Evolutionary conservation across 331 rosid species (phyloP), one percentile per base, ranked within the genome.

Genomic region (Pyracantha coccinea): DNA sequence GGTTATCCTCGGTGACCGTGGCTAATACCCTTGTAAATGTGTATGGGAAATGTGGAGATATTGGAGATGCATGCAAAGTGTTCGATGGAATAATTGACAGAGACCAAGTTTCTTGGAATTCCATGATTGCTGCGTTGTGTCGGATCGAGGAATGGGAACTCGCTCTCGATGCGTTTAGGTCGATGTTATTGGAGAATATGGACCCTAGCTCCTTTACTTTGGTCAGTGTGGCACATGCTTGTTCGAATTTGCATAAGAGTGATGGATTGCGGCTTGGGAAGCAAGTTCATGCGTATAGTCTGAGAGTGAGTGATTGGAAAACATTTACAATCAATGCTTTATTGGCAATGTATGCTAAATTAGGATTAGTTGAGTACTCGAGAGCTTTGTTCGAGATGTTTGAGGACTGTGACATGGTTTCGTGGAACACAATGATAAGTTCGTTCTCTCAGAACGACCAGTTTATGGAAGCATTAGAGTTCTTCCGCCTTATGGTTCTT

Each of bases 71-170:
- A 0, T 75, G 55, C 76, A 80, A 73, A 38, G 86, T 88, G 87
- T 92, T 92, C 33, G 89, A 90, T 14, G 66, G 58, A 88, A 90
- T 90, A 1, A 0, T 79, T 32, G 82, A 81, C 1, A 87, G 85
- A 32, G 97, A 92, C 28, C 82, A 88, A 20, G 92, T 92, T 31
- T 92, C 97, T 1, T 92, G 97, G 96, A 92, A 92, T 67, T 88
- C 94, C 8, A 84, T 90, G 83, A 90, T 92, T 13, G 88, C 90
- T 6, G 74, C 90, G 0, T 41, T 85, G 41, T 90, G 94, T 67
- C 86, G 88, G 35, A 83, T 83, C 14, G 83, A 86, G 86, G 89
- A 90, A 66, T 90, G 97, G 96, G 92, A 83, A 16, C 77, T 85
- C n/a, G 85, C 96, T 38, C 47, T 92, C 4, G 87, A 84, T 5